Evolutionary conservation across 1,284 basidiomycete genomes (phyloP), one percentile per base, ranked within the genome.

Genomic region (Cutaneotrichosporon mucoides): DNA sequence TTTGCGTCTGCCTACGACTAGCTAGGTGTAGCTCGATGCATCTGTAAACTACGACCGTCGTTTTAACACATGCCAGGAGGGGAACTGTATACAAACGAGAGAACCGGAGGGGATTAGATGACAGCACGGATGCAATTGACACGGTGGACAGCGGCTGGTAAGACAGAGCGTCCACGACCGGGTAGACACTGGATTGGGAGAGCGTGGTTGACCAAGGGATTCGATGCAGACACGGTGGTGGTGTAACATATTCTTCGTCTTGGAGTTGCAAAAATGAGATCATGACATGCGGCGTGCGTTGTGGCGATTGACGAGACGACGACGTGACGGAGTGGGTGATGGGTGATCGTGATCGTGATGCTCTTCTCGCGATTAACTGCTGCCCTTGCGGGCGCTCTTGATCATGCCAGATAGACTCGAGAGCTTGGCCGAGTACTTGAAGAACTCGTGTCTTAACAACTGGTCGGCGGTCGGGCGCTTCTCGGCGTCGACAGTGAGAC

Each of bases 401-500:
- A 98, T 98, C 62, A 97, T 82, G 7, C 92, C 92, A 8, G 89
- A 83, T 59, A 98, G 81, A 38, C 92, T 93, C 56, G 88, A 83
- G 55, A 98, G 81, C 15, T 90, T 90, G 76, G 95, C 92, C 33
- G 87, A 86, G 51, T 87, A 79, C 73, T 86, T 88, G 82, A 96
- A 93, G 83, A 95, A 97, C 6, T 88, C 84, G 76, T 95, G 91
- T 85, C 90, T 82, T 49, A 98, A 81, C 49, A 97, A 81, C 70
- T 89, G 84, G 6, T 87, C 86, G 3, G 95, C 94, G 60, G 86
- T 89, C 1, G 94, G 95, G 61, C 95, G 83, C 77, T 89, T 90
- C 75, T 97, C 93, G 10, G 90, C 88, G 71, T 98, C 92, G 13
- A 99, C 96, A 66, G 96, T 92, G 51, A 99, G 81, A n/a, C 89